Conservation (phyloP, 2,329 filamentous ascomycete species). For the Neopestalotiopsis clavispora region DNA sequence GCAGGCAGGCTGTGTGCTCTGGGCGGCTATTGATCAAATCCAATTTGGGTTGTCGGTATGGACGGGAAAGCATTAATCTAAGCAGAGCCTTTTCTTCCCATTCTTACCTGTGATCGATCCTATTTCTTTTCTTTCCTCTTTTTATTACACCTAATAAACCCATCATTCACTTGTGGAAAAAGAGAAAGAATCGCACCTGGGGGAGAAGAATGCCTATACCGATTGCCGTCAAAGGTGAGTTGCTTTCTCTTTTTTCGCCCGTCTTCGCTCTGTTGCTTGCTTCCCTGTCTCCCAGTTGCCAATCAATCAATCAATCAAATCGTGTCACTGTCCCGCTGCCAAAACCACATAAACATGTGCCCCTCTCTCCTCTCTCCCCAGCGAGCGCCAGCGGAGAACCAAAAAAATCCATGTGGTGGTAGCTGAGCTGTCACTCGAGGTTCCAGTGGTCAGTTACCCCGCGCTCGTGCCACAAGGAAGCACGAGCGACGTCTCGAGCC, state of each 20-base stretch:
- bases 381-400: not conserved
- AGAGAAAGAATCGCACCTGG: not conserved
- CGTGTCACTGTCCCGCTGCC: not conserved
- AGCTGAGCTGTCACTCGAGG: not conserved
- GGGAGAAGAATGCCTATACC: conserved; percentile 12
- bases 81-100: not conserved
- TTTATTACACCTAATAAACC: not conserved
- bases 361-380: not conserved
- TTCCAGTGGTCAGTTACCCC: conserved; percentile 5
- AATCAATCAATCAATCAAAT: not conserved
- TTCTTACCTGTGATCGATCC: not conserved
- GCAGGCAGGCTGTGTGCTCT: not conserved
- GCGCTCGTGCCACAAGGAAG: conserved; percentile 6
- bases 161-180: not conserved
- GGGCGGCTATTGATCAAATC: not conserved
- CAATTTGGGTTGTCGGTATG: too few species aligned
- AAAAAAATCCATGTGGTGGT: not conserved
- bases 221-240: conserved; percentile 11
- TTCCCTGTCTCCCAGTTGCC: not conserved
- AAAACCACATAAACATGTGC: not conserved
- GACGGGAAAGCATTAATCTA: not conserved
- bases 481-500: not conserved
- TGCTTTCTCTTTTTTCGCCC: not conserved
- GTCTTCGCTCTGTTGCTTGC: not conserved
- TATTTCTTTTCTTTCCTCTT: not conserved